phyloP scores from a whole-genome alignment of 2,329 filamentous ascomycete species.

The Xylariaceae sp. region DNA sequence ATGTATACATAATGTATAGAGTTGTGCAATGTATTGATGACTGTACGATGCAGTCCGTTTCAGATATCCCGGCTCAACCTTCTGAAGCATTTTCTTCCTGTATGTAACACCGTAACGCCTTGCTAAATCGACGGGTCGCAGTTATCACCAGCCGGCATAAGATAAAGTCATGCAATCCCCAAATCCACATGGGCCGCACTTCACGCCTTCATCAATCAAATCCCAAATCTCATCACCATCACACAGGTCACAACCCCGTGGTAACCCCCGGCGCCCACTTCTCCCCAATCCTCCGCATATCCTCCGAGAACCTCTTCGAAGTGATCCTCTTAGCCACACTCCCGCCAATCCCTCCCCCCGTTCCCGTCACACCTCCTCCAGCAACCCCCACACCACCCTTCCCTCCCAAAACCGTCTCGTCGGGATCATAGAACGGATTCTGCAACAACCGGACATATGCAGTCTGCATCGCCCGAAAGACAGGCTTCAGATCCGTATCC shows the following conservation, averaged over 20 bases:
- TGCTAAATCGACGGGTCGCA: too few relatives aligned
- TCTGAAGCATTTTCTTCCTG: too few relatives aligned
- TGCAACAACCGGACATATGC: constrained; percentile 85
- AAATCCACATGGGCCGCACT: too few relatives aligned
- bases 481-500: constrained; percentile 83
- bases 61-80: too few relatives aligned
- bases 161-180: too few relatives aligned
- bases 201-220: not conserved
- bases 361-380: not conserved
- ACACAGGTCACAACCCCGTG: constrained; percentile 42
- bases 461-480: constrained; percentile 88
- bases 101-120: too few relatives aligned
- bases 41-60: too few relatives aligned
- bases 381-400: too few relatives aligned
- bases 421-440: constrained; percentile 92
- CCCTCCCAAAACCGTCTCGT: constrained; percentile 72
- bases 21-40: too few relatives aligned
- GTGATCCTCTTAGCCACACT: constrained; percentile 67
- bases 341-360: constrained; percentile 43
- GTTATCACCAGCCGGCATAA: too few relatives aligned
- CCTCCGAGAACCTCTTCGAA: constrained; percentile 73
- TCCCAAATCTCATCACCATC: not conserved
- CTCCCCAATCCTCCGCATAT: constrained; percentile 83
- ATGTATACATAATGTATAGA: too few relatives aligned
- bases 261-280: constrained; percentile 73